These are phyloP conservation scores for Fusarium drepaniforme DNA, from an alignment of 2,329 filamentous ascomycete genomes.

Conservation along the genomic window DNA sequence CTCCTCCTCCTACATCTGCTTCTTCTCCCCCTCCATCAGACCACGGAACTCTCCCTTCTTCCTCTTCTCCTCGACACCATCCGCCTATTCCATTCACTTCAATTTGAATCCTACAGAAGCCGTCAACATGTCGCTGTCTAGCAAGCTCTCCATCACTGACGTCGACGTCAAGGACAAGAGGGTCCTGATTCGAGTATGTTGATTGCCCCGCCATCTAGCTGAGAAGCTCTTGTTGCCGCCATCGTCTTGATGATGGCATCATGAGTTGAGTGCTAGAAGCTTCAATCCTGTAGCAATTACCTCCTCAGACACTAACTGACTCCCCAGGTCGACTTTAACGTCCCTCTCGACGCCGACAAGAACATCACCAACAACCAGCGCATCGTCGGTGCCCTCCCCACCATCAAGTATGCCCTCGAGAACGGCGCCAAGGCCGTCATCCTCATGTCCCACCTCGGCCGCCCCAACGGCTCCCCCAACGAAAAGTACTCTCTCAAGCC, in stretches of 20 bases:
- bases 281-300: slow-evolving; percentile 14
- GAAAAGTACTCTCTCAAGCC: slow-evolving; percentile 95
- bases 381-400: slow-evolving; percentile 94
- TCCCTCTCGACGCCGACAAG: slow-evolving; percentile 92
- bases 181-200: slow-evolving; percentile 92
- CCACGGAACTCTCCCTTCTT: slow-evolving; percentile 25
- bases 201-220: slow-evolving; percentile 48
- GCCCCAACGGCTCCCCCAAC: slow-evolving; percentile 90
- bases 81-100: slow-evolving; percentile 32
- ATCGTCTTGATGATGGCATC: slow-evolving; percentile 7
- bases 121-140: slow-evolving; percentile 91
- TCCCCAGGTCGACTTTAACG: slow-evolving; percentile 96
- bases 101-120: slow-evolving; percentile 16
- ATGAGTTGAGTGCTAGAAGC: slow-evolving; percentile 1
- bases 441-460: slow-evolving; percentile 98
- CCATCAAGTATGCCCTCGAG: slow-evolving; percentile 94
- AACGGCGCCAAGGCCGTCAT: slow-evolving; percentile 92
- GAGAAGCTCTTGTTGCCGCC: slow-evolving; percentile 11
- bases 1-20: slow-evolving; percentile 31
- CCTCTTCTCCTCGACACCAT: slow-evolving; percentile 36
- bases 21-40: slow-evolving; percentile 33
- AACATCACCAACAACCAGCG: slow-evolving; percentile 99
- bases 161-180: slow-evolving; percentile 98
- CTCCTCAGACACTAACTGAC: slow-evolving; percentile 15
- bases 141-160: slow-evolving; percentile 97